Percentiles rank a stretch among this genome's conserved stretches.
phyloP scores from a whole-genome alignment of 2,329 filamentous ascomycete genomes.

The Albophoma yamanashiensis region DNA sequence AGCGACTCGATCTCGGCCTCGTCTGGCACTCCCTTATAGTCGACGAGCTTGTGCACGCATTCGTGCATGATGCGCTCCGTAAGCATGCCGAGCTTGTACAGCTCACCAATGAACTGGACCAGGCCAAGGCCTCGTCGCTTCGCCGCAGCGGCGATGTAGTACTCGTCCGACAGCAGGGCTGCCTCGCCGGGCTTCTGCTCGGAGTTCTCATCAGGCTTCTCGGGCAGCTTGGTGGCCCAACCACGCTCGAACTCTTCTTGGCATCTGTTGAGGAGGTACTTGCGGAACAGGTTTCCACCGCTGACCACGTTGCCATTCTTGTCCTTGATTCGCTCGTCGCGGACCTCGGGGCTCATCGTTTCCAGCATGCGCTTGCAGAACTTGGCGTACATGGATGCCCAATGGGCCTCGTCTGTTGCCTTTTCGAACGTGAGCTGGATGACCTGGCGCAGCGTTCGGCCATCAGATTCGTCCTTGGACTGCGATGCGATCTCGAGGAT shows the following conservation, averaged over 20 bases:
- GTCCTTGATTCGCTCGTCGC: conserved; percentile 89
- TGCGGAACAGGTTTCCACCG: conserved; percentile 91
- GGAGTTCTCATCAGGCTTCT: conserved; percentile 46
- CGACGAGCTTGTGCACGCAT: conserved; percentile 92
- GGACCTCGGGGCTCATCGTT: conserved; percentile 88
- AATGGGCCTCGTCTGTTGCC: conserved; percentile 95
- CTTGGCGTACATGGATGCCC: conserved; percentile 97
- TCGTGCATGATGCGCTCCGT: conserved; percentile 99
- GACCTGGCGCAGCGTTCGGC: conserved; percentile 89
- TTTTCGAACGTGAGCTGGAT: conserved; percentile 99
- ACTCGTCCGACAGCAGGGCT: conserved; percentile 85
- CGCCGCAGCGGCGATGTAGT: conserved; percentile 85
- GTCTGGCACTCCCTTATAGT: conserved; percentile 87
- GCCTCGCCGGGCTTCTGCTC: conserved; percentile 55
- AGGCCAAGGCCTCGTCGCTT: conserved; percentile 96
- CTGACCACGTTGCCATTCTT: conserved; percentile 80
- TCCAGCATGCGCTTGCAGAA: conserved; percentile 97
- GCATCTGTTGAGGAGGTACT: conserved; percentile 96
- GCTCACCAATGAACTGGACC: conserved; percentile 97
- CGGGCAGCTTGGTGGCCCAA: conserved; percentile 82
- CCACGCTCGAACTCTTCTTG: conserved; percentile 98
- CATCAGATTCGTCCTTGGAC: conserved; percentile 90
- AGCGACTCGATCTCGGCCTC: conserved; percentile 95
- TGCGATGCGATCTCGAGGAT: conserved; percentile 88
- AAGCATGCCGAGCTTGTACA: conserved; percentile 98